Conservation (phyloP, 345 rosid species). For the Syzygium jambos region DNA sequence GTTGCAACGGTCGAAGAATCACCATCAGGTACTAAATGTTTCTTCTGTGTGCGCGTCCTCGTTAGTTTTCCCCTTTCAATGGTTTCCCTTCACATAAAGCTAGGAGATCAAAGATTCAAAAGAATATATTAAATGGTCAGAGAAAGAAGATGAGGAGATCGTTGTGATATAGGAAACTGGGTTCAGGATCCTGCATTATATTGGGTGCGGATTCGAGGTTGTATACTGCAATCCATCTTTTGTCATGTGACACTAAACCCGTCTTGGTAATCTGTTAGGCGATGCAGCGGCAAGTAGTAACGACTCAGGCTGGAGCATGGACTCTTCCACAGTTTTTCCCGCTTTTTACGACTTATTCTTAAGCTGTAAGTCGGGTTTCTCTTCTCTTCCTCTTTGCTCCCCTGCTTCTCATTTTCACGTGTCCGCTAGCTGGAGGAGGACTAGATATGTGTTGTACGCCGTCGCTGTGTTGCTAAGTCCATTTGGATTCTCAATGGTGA, state of each 20-base stretch:
- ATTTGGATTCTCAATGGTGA: not conserved
- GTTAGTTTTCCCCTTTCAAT: not conserved
- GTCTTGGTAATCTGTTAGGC: conserved; percentile 24
- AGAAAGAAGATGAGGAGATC: not conserved
- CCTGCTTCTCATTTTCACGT: not conserved
- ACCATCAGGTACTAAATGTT: conserved; percentile 43
- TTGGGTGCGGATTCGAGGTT: not conserved
- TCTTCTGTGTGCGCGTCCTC: not conserved
- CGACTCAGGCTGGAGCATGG: conserved; percentile 82
- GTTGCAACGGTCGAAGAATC: conserved; percentile 84
- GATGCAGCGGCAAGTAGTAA: conserved; percentile 60
- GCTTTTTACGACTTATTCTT: not conserved
- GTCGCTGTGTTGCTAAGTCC: not conserved
- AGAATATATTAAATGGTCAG: not conserved
- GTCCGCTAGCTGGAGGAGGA: not conserved
- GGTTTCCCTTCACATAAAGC: not conserved
- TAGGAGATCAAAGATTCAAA: not conserved
- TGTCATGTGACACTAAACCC: not conserved
- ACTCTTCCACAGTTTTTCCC: conserved; percentile 43
- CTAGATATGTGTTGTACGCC: not conserved
- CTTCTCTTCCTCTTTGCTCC: not conserved
- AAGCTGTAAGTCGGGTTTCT: conserved; percentile 14
- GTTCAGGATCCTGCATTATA: not conserved
- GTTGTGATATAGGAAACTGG: not conserved
- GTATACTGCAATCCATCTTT: not conserved